Conservation (phyloP, 345 rosid genomes). For the Eucalyptus pumila region DNA sequence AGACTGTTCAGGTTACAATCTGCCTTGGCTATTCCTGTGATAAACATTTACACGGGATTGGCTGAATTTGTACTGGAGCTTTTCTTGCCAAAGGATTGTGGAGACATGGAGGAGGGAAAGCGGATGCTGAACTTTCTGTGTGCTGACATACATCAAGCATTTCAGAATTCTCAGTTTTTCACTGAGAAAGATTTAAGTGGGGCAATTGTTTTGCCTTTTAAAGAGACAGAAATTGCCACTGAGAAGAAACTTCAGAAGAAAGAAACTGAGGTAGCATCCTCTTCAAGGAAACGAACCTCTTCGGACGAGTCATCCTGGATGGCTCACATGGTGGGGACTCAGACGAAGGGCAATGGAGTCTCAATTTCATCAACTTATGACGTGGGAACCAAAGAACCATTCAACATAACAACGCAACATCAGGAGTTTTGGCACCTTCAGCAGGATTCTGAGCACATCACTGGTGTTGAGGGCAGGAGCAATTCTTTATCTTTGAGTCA, state of each 20-base stretch:
- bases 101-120: constrained; percentile 3
- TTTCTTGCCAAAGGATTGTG: constrained; percentile 18
- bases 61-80: constrained; percentile 19
- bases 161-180: not conserved
- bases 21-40: constrained; percentile 17
- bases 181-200: not conserved
- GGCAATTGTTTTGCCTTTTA: not conserved
- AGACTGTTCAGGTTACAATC: constrained; percentile 9
- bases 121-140: not conserved
- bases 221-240: not conserved
- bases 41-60: not conserved
- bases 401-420: constrained; percentile 21
- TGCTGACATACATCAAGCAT: not conserved
- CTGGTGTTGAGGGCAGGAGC: constrained; percentile 5
- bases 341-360: constrained; percentile 45
- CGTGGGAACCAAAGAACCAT: constrained; percentile 42
- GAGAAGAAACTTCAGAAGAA: not conserved
- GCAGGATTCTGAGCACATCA: constrained; percentile 14
- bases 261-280: constrained; percentile 5
- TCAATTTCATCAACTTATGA: constrained; percentile 42
- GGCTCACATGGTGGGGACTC: constrained; percentile 36
- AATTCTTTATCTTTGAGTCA: not conserved
- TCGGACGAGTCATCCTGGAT: constrained; percentile 51
- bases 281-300: constrained; percentile 22
- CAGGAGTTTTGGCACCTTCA: constrained; percentile 9